Conservation (phyloP, 352 stramenopile genomes). For the Globisporangium carolinianum region DNA sequence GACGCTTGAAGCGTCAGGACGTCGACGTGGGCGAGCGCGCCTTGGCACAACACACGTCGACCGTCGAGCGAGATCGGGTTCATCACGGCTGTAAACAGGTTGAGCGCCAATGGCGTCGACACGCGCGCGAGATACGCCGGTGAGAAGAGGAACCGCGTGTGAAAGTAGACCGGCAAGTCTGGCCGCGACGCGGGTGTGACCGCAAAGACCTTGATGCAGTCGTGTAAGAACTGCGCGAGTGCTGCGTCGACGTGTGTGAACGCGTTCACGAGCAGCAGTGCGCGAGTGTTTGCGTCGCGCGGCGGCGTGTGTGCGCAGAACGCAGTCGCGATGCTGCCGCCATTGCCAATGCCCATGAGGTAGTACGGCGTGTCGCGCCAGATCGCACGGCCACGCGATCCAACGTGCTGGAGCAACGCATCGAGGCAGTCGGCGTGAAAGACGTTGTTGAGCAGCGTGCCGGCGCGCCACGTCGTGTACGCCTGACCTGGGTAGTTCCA, state of each 20-base stretch:
- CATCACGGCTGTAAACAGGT: conserved; percentile 93
- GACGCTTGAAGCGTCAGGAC: neutral
- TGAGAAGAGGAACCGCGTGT: conserved; percentile 92
- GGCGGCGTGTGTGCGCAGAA: conserved; percentile 60
- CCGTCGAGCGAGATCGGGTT: conserved; percentile 92
- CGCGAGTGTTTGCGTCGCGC: conserved; percentile 56
- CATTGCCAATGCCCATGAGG: conserved; percentile 90
- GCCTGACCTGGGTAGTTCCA: conserved; percentile 97
- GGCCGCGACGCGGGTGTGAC: conserved; percentile 87
- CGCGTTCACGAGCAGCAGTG: conserved; percentile 86
- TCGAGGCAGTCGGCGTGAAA: conserved; percentile 86
- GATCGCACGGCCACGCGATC: conserved; percentile 13
- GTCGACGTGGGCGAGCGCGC: conserved; percentile 82
- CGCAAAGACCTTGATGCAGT: conserved; percentile 92
- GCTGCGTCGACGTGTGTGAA: conserved; percentile 87
- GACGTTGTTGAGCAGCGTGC: conserved; percentile 89
- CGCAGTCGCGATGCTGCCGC: conserved; percentile 80
- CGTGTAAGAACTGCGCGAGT: conserved; percentile 91
- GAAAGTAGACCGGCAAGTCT: conserved; percentile 95
- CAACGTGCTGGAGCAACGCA: conserved; percentile 68
- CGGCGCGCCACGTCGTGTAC: conserved; percentile 89
- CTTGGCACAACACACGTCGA: conserved; percentile 84
- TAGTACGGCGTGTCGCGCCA: conserved; percentile 87
- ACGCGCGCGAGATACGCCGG: conserved; percentile 87
- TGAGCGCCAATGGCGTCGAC: conserved; percentile 91